Conservation (phyloP, 2,329 filamentous ascomycete species). For the Leptodontidium sp. region DNA sequence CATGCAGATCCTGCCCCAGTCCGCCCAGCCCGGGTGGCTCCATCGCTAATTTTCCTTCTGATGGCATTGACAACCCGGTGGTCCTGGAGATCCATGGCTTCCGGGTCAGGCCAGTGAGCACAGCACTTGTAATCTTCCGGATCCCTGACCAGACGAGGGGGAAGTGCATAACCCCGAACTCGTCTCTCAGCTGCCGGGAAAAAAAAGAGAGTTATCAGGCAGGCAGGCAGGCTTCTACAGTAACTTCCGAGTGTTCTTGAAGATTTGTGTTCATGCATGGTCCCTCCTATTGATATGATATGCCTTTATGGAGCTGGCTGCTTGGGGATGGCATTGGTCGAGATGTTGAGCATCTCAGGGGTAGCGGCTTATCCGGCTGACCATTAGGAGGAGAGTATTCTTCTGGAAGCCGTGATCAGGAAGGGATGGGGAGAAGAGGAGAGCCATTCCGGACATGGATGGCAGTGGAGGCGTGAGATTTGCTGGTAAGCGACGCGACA, state of each 20-base stretch:
- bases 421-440: neutral
- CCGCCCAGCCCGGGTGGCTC: neutral
- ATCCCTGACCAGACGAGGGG: constrained; percentile 8
- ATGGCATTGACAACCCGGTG: constrained; percentile 9
- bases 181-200: neutral
- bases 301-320: constrained; percentile 5
- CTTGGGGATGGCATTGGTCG: constrained; percentile 1
- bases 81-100: constrained; percentile 16
- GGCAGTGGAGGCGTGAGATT: neutral
- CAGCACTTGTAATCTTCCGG: constrained; percentile 8
- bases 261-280: constrained; percentile 5
- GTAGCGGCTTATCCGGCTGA: constrained; percentile 9
- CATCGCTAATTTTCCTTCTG: neutral
- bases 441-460: neutral
- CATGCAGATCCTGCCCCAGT: constrained; percentile 10
- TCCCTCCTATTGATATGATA: constrained; percentile 7
- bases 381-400: constrained; percentile 3
- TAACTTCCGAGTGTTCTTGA: neutral
- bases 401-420: neutral
- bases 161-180: constrained; percentile 1
- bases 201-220: neutral
- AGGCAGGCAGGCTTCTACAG: neutral
- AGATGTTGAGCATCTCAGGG: constrained; percentile 1
- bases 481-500: constrained; percentile 6
- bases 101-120: neutral